A percentile compares a stretch with the other conserved stretches of the same genome.
Evolutionary conservation across 140 eudicot species (phyloP).

Genomic region (Cichorium intybus): DNA sequence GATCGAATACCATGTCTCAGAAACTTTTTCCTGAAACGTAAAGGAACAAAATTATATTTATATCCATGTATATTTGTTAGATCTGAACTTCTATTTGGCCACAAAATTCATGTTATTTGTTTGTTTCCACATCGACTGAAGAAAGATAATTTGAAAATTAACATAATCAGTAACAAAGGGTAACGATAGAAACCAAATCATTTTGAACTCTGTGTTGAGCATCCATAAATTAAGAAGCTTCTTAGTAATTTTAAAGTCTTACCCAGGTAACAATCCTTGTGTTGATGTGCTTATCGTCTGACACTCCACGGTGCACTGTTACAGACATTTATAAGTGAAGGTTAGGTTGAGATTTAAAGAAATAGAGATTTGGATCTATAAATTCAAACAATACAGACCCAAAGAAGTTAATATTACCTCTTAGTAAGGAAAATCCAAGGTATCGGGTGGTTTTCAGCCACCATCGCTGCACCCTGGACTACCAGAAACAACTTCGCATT

Average conservation of each 20-base stretch:
- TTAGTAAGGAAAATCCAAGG: too few relatives aligned
- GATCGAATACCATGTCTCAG: slow-evolving; percentile 26
- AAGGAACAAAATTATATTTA: slow-evolving; percentile 26
- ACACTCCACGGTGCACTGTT: slow-evolving; percentile 44
- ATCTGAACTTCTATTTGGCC: slow-evolving; percentile 27
- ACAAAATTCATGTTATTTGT: slow-evolving; percentile 28
- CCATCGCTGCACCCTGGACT: too few relatives aligned
- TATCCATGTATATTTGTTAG: background rate
- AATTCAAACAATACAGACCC: too few relatives aligned
- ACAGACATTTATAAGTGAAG: background rate
- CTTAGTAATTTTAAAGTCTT: slow-evolving; percentile 13
- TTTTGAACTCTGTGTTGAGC: too few relatives aligned
- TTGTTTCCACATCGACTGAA: slow-evolving; percentile 30
- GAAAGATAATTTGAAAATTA: slow-evolving; percentile 4
- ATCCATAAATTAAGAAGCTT: too few relatives aligned
- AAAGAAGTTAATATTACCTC: too few relatives aligned
- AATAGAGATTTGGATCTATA: too few relatives aligned
- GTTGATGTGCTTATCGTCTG: slow-evolving; percentile 33
- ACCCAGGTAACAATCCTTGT: slow-evolving; percentile 41
- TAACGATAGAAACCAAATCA: background rate
- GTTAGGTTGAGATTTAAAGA: too few relatives aligned
- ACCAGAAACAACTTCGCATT: too few relatives aligned
- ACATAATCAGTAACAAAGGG: background rate
- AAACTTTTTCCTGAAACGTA: slow-evolving; percentile 22
- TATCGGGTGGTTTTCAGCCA: too few relatives aligned